phyloP scores from a whole-genome alignment of 2,329 filamentous ascomycete genomes.

The Cladosporium cucumerinum region DNA sequence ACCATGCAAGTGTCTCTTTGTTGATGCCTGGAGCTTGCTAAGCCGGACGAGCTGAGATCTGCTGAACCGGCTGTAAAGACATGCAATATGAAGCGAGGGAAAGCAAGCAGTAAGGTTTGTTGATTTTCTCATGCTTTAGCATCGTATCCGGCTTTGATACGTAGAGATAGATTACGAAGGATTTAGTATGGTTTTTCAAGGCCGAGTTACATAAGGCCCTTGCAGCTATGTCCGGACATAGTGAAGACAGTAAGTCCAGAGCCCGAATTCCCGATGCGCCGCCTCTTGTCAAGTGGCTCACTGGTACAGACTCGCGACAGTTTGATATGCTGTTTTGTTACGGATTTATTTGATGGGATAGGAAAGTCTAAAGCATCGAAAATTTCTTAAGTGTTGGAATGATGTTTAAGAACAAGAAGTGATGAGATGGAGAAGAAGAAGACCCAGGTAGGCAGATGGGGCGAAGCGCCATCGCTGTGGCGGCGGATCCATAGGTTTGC shows the following conservation, averaged over 20 bases:
- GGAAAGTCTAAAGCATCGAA: not conserved
- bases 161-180: not conserved
- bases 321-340: not conserved
- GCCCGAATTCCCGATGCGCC: not conserved
- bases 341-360: not conserved
- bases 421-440: not conserved
- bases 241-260: not conserved
- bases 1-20: not conserved
- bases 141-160: not conserved
- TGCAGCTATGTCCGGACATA: not conserved
- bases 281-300: not conserved
- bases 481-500: not conserved
- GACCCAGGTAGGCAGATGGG: not conserved
- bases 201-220: not conserved
- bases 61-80: not conserved
- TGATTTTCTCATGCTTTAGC: not conserved
- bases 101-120: not conserved
- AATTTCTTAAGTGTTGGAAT: not conserved
- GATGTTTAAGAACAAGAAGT: not conserved
- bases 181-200: not conserved
- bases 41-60: not conserved
- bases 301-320: not conserved
- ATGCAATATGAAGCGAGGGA: not conserved
- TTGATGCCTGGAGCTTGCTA: not conserved
- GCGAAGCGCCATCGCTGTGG: not conserved